phyloP scores from a whole-genome alignment of 371 early-diverging fungal genomes.

The Mucor plumbeus region DNA sequence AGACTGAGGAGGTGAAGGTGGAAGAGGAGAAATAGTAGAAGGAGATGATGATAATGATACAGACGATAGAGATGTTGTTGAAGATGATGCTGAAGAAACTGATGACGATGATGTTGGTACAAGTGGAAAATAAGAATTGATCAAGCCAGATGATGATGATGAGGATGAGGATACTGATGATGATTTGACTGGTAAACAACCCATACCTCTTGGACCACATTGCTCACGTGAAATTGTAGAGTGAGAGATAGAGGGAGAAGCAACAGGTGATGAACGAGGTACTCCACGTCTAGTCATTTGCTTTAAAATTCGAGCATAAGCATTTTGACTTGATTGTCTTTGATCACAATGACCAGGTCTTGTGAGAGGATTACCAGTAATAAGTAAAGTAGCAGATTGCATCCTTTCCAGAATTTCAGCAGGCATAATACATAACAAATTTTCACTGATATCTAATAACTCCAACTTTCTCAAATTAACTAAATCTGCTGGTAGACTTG shows the following conservation, averaged over 20 bases:
- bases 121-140: background rate
- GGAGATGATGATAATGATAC: background rate
- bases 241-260: constrained; percentile 21
- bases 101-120: background rate
- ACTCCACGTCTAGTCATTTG: constrained; percentile 59
- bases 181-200: constrained; percentile 36
- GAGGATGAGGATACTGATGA: constrained; percentile 23
- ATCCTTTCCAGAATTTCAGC: constrained; percentile 62
- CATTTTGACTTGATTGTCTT: constrained; percentile 38
- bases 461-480: constrained; percentile 57
- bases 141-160: constrained; percentile 18
- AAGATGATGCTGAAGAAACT: background rate
- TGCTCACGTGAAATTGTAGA: constrained; percentile 15
- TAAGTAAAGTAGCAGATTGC: constrained; percentile 56
- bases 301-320: constrained; percentile 53
- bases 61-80: background rate
- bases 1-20: background rate
- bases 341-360: constrained; percentile 53
- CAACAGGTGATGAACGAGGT: constrained; percentile 34
- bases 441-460: constrained; percentile 65
- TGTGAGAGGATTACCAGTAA: constrained; percentile 70
- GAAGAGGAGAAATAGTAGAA: background rate
- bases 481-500: constrained; percentile 62
- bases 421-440: constrained; percentile 66
- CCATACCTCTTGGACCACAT: constrained; percentile 48